phyloP scores from a whole-genome alignment of 345 rosid species.

The Brassica juncea region DNA sequence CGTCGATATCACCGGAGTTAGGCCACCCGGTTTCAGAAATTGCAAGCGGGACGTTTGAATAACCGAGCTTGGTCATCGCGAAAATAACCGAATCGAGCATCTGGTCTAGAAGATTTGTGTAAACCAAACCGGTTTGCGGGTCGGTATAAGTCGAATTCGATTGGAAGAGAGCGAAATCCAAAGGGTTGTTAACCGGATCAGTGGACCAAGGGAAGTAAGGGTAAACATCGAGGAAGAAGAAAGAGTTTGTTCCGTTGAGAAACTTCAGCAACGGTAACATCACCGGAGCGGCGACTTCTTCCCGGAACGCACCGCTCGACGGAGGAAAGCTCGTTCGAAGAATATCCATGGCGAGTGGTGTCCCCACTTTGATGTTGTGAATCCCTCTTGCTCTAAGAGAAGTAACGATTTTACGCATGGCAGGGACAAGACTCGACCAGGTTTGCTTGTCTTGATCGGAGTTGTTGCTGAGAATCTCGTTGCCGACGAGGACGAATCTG shows the following conservation, averaged over 20 bases:
- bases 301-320: constrained; percentile 56
- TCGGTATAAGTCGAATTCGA: constrained; percentile 55
- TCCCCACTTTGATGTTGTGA: constrained; percentile 62
- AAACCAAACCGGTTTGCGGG: constrained; percentile 49
- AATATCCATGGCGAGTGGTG: constrained; percentile 76
- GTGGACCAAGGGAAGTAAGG: constrained; percentile 78
- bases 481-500: constrained; percentile 61
- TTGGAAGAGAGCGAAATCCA: constrained; percentile 56
- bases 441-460: constrained; percentile 43
- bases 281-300: constrained; percentile 52
- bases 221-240: constrained; percentile 73
- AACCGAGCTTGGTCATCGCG: constrained; percentile 70
- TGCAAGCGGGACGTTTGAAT: constrained; percentile 43
- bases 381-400: constrained; percentile 47
- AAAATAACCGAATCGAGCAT: constrained; percentile 69
- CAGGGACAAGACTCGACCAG: constrained; percentile 64
- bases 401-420: constrained; percentile 56
- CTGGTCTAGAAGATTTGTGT: constrained; percentile 74
- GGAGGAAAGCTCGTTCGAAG: constrained; percentile 64
- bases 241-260: constrained; percentile 64
- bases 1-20: constrained; percentile 62
- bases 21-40: constrained; percentile 96
- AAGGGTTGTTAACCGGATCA: constrained; percentile 43
- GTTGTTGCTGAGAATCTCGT: constrained; percentile 63
- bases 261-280: constrained; percentile 62